Conservation (phyloP, 805 yeast genomes). For the Barnettozyma wickerhamii region DNA sequence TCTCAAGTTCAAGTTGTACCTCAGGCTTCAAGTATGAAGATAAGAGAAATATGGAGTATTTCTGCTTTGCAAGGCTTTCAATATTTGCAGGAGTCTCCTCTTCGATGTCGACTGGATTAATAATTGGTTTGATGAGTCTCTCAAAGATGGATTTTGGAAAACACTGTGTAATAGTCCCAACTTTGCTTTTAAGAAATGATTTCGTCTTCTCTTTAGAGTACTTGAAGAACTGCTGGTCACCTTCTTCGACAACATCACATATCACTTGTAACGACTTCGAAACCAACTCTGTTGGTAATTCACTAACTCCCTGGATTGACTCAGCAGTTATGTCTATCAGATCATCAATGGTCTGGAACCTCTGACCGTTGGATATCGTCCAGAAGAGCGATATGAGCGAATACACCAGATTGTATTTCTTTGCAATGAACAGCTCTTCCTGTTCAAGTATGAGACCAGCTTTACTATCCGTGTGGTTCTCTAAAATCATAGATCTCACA, state of each 20-base stretch:
- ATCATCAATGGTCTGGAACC: conserved; percentile 38
- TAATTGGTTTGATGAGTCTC: conserved; percentile 22
- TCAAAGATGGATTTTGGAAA: conserved; percentile 36
- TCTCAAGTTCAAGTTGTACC: conserved; percentile 8
- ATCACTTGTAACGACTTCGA: conserved; percentile 26
- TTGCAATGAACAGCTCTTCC: conserved; percentile 36
- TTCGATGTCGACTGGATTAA: conserved; percentile 27
- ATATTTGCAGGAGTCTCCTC: conserved; percentile 33
- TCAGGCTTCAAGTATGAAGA: conserved; percentile 37
- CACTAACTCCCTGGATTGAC: conserved; percentile 8
- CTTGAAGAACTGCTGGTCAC: conserved; percentile 42
- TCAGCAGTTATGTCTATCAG: conserved; percentile 34
- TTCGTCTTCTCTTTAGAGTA: conserved; percentile 37
- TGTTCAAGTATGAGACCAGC: conserved; percentile 38
- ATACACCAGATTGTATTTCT: conserved; percentile 38
- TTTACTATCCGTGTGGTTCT: conserved; percentile 10
- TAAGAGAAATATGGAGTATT: conserved; percentile 43
- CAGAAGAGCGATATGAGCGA: conserved; percentile 35
- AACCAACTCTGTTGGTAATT: conserved; percentile 15
- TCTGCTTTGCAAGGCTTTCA: conserved; percentile 32
- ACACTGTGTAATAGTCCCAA: conserved; percentile 28
- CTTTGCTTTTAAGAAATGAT: conserved; percentile 34
- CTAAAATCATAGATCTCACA: conserved; percentile 36
- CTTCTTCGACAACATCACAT: conserved; percentile 38
- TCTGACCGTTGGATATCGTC: conserved; percentile 23